Conservation (phyloP, 768 basidiomycete species). For the Postia placenta region DNA sequence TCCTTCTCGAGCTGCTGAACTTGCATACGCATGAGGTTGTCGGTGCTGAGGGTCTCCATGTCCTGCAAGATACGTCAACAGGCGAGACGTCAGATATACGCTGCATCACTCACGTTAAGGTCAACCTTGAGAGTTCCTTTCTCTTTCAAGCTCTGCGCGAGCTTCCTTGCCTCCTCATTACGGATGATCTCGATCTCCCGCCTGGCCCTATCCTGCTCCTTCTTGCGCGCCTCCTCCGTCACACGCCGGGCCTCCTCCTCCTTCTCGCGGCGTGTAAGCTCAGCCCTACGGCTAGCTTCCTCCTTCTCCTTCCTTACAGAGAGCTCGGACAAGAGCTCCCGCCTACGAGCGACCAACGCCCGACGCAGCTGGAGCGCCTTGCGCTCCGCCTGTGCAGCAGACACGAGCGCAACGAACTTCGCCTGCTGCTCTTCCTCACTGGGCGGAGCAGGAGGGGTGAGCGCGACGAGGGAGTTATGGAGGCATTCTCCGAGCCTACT, state of each 20-base stretch:
- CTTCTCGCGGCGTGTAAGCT: constrained; percentile 56
- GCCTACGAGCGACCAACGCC: constrained; percentile 78
- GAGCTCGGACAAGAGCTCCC: constrained; percentile 81
- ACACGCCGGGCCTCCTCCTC: constrained; percentile 59
- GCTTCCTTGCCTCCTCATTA: constrained; percentile 81
- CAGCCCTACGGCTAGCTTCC: constrained; percentile 73
- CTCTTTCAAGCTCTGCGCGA: constrained; percentile 77
- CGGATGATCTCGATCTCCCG: constrained; percentile 76
- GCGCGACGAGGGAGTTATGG: constrained; percentile 56
- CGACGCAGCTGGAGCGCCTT: constrained; percentile 70
- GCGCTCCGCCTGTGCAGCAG: constrained; percentile 65
- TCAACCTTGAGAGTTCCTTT: constrained; percentile 71
- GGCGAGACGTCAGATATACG: not conserved
- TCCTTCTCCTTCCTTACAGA: constrained; percentile 84
- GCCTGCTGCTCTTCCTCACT: constrained; percentile 53
- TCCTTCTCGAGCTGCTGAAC: constrained; percentile 97
- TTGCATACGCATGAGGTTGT: constrained; percentile 81
- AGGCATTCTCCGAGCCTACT: constrained; percentile 69
- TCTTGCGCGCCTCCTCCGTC: constrained; percentile 57
- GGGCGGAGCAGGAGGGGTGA: constrained; percentile 41
- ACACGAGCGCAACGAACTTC: constrained; percentile 53
- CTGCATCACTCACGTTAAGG: constrained; percentile 47
- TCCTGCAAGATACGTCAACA: constrained; percentile 38
- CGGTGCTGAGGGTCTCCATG: constrained; percentile 79
- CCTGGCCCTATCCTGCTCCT: constrained; percentile 57